Conservation (phyloP, 108 stramenopile genomes). For the Skeletonema costatum region DNA sequence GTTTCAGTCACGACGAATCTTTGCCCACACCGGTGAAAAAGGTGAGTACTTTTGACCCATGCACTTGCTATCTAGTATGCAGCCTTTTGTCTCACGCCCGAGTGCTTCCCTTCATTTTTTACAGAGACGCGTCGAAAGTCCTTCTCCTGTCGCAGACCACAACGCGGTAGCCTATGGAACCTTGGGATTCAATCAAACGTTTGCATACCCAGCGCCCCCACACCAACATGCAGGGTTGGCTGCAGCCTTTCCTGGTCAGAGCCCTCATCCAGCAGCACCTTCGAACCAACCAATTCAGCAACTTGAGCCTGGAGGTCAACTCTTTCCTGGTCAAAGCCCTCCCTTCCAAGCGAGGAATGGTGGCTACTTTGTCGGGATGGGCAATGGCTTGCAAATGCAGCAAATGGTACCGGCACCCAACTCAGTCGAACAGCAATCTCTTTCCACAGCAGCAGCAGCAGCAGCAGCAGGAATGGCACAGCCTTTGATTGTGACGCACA, state of each 20-base stretch:
- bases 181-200: neutral
- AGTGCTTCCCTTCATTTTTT: neutral
- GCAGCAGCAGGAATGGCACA: conserved; percentile 18
- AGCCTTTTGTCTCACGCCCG: too few relatives aligned
- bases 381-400: conserved; percentile 1
- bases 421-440: conserved; percentile 7
- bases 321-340: conserved; percentile 1
- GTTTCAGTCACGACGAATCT: neutral
- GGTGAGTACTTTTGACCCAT: neutral
- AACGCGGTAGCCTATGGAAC: neutral
- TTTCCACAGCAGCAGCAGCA: conserved; percentile 16
- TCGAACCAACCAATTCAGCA: neutral
- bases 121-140: neutral
- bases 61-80: neutral
- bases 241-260: neutral
- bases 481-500: neutral
- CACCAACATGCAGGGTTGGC: neutral
- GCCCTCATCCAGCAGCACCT: neutral
- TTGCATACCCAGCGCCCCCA: neutral
- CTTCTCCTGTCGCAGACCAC: neutral
- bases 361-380: neutral
- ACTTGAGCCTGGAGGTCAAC: neutral
- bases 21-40: neutral
- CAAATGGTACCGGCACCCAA: conserved; percentile 9
- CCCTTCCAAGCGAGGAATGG: neutral